phyloP scores from a whole-genome alignment of 2,329 filamentous ascomycete genomes.

The Ophiostoma sp. region DNA sequence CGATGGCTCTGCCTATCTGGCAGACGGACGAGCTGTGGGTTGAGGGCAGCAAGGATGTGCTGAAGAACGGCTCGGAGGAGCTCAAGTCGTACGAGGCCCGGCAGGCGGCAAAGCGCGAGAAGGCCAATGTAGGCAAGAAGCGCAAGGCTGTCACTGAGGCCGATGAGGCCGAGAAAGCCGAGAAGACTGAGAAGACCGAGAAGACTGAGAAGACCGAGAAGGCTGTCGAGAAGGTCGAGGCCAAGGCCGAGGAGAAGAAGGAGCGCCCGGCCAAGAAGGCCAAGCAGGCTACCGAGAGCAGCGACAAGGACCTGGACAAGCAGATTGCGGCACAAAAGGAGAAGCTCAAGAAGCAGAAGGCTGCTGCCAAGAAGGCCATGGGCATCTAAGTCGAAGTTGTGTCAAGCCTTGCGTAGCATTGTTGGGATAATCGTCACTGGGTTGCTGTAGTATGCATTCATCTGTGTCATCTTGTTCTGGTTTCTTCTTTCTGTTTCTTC shows the following conservation, averaged over 20 bases:
- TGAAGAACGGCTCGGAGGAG: slow-evolving; percentile 49
- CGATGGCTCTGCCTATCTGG: slow-evolving; percentile 89
- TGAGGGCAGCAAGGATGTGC: slow-evolving; percentile 66
- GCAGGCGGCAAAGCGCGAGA: slow-evolving; percentile 36
- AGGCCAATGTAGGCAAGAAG: slow-evolving; percentile 61
- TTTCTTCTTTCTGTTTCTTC: background rate
- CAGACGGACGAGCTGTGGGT: slow-evolving; percentile 85
- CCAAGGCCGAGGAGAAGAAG: slow-evolving; percentile 39
- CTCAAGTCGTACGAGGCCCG: slow-evolving; percentile 39
- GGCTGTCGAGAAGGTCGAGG: slow-evolving; percentile 45
- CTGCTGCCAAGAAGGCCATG: slow-evolving; percentile 41
- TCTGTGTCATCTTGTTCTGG: slow-evolving; percentile 13
- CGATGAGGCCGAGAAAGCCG: slow-evolving; percentile 37
- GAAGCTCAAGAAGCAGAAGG: slow-evolving; percentile 55
- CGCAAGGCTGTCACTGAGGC: slow-evolving; percentile 43
- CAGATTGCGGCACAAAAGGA: slow-evolving; percentile 56
- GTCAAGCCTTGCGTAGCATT: background rate
- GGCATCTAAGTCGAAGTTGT: slow-evolving; percentile 16
- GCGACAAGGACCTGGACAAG: slow-evolving; percentile 51
- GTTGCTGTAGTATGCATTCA: background rate
- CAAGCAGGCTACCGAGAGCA: slow-evolving; percentile 37
- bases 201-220: slow-evolving; percentile 46
- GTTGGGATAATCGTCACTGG: background rate
- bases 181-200: slow-evolving; percentile 42
- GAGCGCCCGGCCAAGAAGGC: slow-evolving; percentile 42